Conservation (phyloP, 2,329 filamentous ascomycete species). For the Trichoderma guizhouense region DNA sequence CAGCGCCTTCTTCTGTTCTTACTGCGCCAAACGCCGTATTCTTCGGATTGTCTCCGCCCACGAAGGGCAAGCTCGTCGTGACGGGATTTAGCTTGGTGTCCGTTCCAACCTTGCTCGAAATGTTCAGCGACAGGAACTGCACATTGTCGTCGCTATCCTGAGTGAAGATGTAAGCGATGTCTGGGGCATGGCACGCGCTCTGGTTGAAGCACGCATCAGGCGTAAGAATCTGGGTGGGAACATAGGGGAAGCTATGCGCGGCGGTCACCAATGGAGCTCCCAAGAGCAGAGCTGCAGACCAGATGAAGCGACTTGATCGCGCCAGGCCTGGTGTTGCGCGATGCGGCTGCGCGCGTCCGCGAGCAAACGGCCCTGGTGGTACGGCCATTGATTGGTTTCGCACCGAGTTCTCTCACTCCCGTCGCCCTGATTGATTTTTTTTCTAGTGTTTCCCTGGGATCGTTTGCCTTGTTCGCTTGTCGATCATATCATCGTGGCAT, state of each 20-base stretch:
- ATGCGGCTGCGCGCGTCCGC: conserved; percentile 15
- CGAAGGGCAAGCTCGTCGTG: conserved; percentile 60
- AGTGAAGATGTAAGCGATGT: conserved; percentile 68
- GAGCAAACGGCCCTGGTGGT: not conserved
- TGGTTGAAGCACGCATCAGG: conserved; percentile 44
- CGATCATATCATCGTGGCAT: conserved; percentile 15
- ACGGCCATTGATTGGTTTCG: conserved; percentile 10
- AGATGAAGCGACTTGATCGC: not conserved
- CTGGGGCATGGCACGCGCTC: conserved; percentile 32
- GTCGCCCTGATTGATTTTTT: not conserved
- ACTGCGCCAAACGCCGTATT: conserved; percentile 63
- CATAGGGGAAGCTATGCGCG: conserved; percentile 65
- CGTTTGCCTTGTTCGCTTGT: not conserved
- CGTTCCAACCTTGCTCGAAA: conserved; percentile 55
- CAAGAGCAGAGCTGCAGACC: not conserved
- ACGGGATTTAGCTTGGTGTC: conserved; percentile 49
- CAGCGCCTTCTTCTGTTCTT: conserved; percentile 63
- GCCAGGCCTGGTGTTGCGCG: conserved; percentile 8
- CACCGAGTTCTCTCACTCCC: not conserved
- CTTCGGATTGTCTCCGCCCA: conserved; percentile 41
- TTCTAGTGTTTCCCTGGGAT: not conserved
- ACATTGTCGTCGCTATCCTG: conserved; percentile 44
- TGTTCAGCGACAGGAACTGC: conserved; percentile 62
- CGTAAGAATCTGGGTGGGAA: conserved; percentile 69
- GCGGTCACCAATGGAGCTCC: conserved; percentile 27